Percentiles rank a stretch among this genome's conserved stretches.
phyloP scores from a whole-genome alignment of 1,139 yeast species.

The Pichia terricola region DNA sequence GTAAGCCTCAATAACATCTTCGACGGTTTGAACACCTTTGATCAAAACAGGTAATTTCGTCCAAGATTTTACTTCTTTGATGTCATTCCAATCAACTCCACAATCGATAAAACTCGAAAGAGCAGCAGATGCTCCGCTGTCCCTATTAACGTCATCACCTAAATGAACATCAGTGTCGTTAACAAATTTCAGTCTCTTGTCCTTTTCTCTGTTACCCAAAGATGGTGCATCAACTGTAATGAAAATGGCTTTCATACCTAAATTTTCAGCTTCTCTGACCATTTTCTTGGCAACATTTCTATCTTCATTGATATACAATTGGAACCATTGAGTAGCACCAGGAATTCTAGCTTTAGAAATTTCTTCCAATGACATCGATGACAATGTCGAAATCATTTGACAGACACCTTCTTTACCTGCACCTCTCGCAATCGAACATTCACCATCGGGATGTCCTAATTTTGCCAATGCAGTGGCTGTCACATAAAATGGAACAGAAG shows the following conservation, averaged over 20 bases:
- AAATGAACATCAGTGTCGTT: slow-evolving; percentile 40
- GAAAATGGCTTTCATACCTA: slow-evolving; percentile 73
- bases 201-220: slow-evolving; percentile 78
- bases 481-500: slow-evolving; percentile 62
- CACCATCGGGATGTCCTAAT: slow-evolving; percentile 79
- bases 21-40: slow-evolving; percentile 65
- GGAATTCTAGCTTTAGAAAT: slow-evolving; percentile 48
- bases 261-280: slow-evolving; percentile 60
- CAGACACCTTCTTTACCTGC: slow-evolving; percentile 58
- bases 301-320: slow-evolving; percentile 73
- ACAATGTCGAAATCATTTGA: slow-evolving; percentile 77
- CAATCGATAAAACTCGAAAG: slow-evolving; percentile 80
- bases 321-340: slow-evolving; percentile 77
- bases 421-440: slow-evolving; percentile 64
- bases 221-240: slow-evolving; percentile 94
- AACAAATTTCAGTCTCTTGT: slow-evolving; percentile 51
- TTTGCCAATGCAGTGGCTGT: slow-evolving; percentile 77
- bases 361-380: slow-evolving; percentile 68
- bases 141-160: slow-evolving; percentile 44
- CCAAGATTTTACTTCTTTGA: slow-evolving; percentile 42
- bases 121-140: slow-evolving; percentile 85
- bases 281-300: slow-evolving; percentile 50
- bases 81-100: slow-evolving; percentile 57
- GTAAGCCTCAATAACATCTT: slow-evolving; percentile 56
- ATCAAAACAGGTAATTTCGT: slow-evolving; percentile 57